Base-by-base conservation (phyloP, 116 monocot genomes). In the Phalaenopsis hybrid region DNA sequence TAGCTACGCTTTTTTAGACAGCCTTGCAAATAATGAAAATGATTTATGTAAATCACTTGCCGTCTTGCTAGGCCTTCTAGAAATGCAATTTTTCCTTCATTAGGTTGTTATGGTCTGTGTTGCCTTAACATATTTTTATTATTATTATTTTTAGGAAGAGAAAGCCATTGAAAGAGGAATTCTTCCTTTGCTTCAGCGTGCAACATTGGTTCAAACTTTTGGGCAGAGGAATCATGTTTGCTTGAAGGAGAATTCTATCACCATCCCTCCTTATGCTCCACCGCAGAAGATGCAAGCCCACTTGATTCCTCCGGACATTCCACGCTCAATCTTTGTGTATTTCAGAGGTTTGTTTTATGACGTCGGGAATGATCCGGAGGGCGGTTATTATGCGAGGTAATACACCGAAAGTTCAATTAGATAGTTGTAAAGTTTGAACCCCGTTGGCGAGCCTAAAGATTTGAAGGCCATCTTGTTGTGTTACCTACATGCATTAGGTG, bases 251-350 rank as follows among this genome's bases (percentile, higher is more conserved):
- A 93, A 90, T n/a, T 97, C 97, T 20, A 97, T 97, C 57, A 94
- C 85, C 18, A 97, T 97, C 55, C 97, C 97, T 25, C 97, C 97
- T n/a, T 97, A 91, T 77, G 97, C 97, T 15, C 97, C 97, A 81
- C 97, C 94, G 17, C 97, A 97, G 86, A 97, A 97, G 81, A 97
- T 97, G 97, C 94, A 93, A 63, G 89, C 94, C 41, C 97, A 97
- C 74, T 69, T 97, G 78, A 97, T 97, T 84, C 89, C 97, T 68
- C 92, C 94, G 0, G 90, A 97, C 73, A 94, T 89, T 76, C 97
- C 94, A 73, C 92, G 97, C 43, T 97, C 97, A 6, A 97, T 97
- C 75, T 97, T 97, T 75, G 97, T 94, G 44, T 97, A 97, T 83
- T 97, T 97, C 78, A 81, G 97, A 7, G 97, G 97, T 44, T 73